Percentiles rank a stretch among this genome's conserved stretches.
Evolutionary conservation across 208 protist genomes (phyloP).

Genomic region (Balamuthia mandrillaris): DNA sequence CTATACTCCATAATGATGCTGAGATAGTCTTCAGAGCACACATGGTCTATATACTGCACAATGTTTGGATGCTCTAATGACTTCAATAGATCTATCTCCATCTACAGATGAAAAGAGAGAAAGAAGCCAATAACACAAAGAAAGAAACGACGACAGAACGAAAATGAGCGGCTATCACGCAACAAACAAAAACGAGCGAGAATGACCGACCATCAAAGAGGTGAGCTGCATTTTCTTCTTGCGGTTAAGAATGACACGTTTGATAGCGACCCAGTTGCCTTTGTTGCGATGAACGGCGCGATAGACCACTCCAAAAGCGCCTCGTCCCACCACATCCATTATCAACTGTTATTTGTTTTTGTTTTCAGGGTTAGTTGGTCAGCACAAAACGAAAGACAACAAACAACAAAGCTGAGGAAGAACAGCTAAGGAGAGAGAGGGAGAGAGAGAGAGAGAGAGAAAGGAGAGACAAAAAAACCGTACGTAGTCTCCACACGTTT

Average conservation of each 20-base stretch:
- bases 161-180: not conserved
- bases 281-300: conserved; percentile 19
- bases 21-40: conserved; percentile 65
- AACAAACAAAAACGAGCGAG: not conserved
- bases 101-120: not conserved
- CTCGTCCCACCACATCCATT: conserved; percentile 29
- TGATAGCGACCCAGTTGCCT: conserved; percentile 73
- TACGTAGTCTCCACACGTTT: conserved; percentile 36
- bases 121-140: not conserved
- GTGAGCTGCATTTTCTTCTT: conserved; percentile 51
- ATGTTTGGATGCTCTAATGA: conserved; percentile 74
- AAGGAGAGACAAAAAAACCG: not conserved
- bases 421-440: not conserved
- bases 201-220: conserved; percentile 32
- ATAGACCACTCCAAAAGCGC: conserved; percentile 35
- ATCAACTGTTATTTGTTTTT: not conserved
- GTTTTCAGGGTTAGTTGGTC: not conserved
- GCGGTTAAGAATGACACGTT: conserved; percentile 57
- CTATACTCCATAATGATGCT: conserved; percentile 82
- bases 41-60: conserved; percentile 78
- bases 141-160: not conserved
- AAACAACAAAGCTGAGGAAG: not conserved
- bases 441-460: not conserved
- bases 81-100: conserved; percentile 74
- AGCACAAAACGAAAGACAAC: not conserved